phyloP scores from a whole-genome alignment of 495 filamentous ascomycete species.

The Penicillium turbatum region DNA sequence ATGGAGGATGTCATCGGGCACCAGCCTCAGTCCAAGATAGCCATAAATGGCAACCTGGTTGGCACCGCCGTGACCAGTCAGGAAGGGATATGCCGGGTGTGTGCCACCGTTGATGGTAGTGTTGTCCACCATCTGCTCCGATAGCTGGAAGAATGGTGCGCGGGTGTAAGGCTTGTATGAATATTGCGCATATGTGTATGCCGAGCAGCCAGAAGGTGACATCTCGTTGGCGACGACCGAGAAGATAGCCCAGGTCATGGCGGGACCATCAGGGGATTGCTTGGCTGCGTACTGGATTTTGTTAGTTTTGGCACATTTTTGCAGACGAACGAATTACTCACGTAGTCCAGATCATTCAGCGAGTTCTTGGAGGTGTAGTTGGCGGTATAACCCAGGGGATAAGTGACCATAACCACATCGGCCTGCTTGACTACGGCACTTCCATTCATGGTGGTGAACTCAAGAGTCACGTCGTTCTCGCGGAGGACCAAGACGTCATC shows the following conservation, averaged over 20 bases:
- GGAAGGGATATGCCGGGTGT: constrained; percentile 61
- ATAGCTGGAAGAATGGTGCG: constrained; percentile 51
- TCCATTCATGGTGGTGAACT: constrained; percentile 66
- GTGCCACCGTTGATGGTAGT: constrained; percentile 60
- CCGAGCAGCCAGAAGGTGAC: constrained; percentile 57
- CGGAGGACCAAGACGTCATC: constrained; percentile 50
- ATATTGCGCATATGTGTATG: constrained; percentile 60
- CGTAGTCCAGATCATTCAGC: constrained; percentile 56
- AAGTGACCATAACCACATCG: constrained; percentile 58
- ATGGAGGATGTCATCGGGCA: constrained; percentile 48
- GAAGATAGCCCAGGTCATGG: constrained; percentile 66
- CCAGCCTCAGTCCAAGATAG: constrained; percentile 56
- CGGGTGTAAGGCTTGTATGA: constrained; percentile 52
- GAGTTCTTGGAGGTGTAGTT: constrained; percentile 51
- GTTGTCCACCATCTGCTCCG: constrained; percentile 69
- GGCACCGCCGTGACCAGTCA: constrained; percentile 63
- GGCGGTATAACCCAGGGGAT: constrained; percentile 50
- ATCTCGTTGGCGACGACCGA: constrained; percentile 56
- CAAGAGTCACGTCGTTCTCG: constrained; percentile 61
- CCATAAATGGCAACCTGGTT: constrained; percentile 60
- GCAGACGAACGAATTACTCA: constrained; percentile 15
- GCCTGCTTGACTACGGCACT: constrained; percentile 61
- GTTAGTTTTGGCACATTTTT: neutral
- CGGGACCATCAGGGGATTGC: constrained; percentile 58
- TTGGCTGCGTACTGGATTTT: constrained; percentile 52